Evolutionary conservation across 768 basidiomycete species (phyloP).

Genomic region (Lactarius psammicola): DNA sequence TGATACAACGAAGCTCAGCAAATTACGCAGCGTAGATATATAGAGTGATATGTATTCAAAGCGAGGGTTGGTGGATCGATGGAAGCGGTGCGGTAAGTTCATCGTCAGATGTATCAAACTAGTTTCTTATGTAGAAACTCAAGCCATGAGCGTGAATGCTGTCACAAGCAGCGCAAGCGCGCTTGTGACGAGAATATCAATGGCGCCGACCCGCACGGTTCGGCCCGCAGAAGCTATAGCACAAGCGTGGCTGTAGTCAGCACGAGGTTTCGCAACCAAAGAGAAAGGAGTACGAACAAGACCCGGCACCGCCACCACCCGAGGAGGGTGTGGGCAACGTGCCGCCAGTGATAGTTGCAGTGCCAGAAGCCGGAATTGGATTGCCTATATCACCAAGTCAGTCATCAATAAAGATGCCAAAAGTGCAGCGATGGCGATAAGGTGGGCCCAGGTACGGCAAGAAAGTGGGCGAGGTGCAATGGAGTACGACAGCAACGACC

Average conservation of each 20-base stretch:
- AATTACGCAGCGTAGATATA: background rate
- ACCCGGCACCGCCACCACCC: background rate
- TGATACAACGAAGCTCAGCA: background rate
- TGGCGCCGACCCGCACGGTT: background rate
- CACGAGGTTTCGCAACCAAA: background rate
- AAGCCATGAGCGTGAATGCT: slow-evolving; percentile 7
- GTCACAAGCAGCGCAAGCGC: slow-evolving; percentile 10
- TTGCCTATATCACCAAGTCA: background rate
- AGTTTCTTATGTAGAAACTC: background rate
- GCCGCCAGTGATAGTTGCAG: background rate
- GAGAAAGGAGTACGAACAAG: background rate
- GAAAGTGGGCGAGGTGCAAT: background rate
- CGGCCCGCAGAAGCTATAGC: background rate
- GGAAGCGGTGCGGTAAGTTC: background rate
- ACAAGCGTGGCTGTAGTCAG: background rate
- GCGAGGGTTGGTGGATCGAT: background rate
- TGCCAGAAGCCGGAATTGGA: background rate
- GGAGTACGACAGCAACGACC: background rate
- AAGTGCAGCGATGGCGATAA: no score
- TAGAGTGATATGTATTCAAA: background rate
- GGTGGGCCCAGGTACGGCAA: background rate
- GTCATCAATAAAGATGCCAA: background rate
- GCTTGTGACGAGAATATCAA: background rate
- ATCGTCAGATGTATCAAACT: background rate
- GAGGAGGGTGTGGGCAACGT: background rate